Percentiles rank a stretch among this genome's conserved stretches.
Evolutionary conservation across 1,139 yeast species (phyloP).

Genomic region (Yamadazyma diddensiae): DNA sequence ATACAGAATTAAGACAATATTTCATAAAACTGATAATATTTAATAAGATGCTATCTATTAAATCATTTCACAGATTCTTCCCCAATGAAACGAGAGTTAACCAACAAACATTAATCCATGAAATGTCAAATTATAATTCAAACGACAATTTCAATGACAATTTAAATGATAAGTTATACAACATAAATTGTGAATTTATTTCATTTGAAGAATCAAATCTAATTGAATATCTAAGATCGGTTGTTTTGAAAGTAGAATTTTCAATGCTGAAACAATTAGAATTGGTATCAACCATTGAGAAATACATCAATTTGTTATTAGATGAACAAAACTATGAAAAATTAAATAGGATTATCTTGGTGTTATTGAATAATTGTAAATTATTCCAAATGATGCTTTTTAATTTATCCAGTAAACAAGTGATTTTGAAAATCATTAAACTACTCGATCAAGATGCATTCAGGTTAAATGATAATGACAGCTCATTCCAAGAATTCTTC

Average conservation of each 20-base stretch:
- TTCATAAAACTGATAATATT: slow-evolving; percentile 50
- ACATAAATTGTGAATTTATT: slow-evolving; percentile 52
- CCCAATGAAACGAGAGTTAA: slow-evolving; percentile 35
- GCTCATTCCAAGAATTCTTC: slow-evolving; percentile 66
- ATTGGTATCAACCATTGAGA: slow-evolving; percentile 30
- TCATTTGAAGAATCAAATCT: slow-evolving; percentile 52
- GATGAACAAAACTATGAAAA: slow-evolving; percentile 38
- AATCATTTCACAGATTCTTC: slow-evolving; percentile 43
- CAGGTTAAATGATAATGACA: slow-evolving; percentile 44
- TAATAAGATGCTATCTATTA: slow-evolving; percentile 35
- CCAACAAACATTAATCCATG: slow-evolving; percentile 23
- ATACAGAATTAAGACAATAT: slow-evolving; percentile 51
- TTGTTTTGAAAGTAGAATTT: slow-evolving; percentile 30
- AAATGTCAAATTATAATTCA: slow-evolving; percentile 18
- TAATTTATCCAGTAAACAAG: slow-evolving; percentile 22
- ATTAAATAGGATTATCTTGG: slow-evolving; percentile 48
- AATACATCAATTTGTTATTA: slow-evolving; percentile 38
- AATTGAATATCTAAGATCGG: slow-evolving; percentile 30
- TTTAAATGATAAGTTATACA: slow-evolving; percentile 35
- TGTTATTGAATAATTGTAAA: slow-evolving; percentile 38
- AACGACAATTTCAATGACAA: slow-evolving; percentile 17
- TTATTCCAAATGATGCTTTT: slow-evolving; percentile 42
- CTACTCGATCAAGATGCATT: slow-evolving; percentile 35
- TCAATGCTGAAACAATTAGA: slow-evolving; percentile 41
- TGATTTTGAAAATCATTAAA: slow-evolving; percentile 24